Evolutionary conservation across 2,329 filamentous ascomycete genomes (phyloP).

Genomic region (Xenoacremonium recifei): DNA sequence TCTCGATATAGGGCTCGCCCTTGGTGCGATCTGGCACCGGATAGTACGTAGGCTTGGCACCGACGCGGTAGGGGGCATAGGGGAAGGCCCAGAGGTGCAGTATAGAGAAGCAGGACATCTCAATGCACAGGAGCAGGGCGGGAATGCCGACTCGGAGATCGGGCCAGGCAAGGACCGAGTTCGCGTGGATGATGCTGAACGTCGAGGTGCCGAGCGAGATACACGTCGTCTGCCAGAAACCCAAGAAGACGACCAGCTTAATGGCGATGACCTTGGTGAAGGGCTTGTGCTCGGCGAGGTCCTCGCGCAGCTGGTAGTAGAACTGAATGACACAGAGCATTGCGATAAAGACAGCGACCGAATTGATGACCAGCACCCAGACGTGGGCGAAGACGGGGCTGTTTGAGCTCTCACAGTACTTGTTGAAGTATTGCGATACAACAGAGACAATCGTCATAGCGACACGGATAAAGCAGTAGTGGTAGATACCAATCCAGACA

Average conservation of each 20-base stretch:
- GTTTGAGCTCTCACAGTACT: slow-evolving; percentile 78
- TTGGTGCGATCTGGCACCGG: slow-evolving; percentile 42
- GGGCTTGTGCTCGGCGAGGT: slow-evolving; percentile 67
- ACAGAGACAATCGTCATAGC: slow-evolving; percentile 78
- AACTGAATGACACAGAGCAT: slow-evolving; percentile 91
- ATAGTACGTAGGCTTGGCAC: slow-evolving; percentile 45
- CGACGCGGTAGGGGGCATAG: slow-evolving; percentile 64
- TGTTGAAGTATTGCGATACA: slow-evolving; percentile 63
- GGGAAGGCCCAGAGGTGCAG: slow-evolving; percentile 83
- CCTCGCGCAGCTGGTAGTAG: slow-evolving; percentile 71
- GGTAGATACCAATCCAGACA: slow-evolving; percentile 78
- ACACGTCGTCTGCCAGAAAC: slow-evolving; percentile 73
- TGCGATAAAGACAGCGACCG: slow-evolving; percentile 71
- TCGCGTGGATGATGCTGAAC: slow-evolving; percentile 62
- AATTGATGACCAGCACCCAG: slow-evolving; percentile 76
- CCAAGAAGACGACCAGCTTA: slow-evolving; percentile 88
- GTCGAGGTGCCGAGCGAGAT: slow-evolving; percentile 54
- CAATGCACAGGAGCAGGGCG: slow-evolving; percentile 72
- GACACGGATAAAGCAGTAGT: slow-evolving; percentile 81
- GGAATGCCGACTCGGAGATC: slow-evolving; percentile 83
- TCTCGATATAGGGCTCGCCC: slow-evolving; percentile 40
- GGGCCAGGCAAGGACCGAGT: slow-evolving; percentile 61
- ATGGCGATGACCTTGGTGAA: slow-evolving; percentile 83
- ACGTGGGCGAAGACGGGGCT: slow-evolving; percentile 79
- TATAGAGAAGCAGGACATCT: slow-evolving; percentile 79